These are phyloP conservation scores for Fusarium ramigenum DNA, from an alignment of 2,329 filamentous ascomycete species.

Conservation along the genomic window DNA sequence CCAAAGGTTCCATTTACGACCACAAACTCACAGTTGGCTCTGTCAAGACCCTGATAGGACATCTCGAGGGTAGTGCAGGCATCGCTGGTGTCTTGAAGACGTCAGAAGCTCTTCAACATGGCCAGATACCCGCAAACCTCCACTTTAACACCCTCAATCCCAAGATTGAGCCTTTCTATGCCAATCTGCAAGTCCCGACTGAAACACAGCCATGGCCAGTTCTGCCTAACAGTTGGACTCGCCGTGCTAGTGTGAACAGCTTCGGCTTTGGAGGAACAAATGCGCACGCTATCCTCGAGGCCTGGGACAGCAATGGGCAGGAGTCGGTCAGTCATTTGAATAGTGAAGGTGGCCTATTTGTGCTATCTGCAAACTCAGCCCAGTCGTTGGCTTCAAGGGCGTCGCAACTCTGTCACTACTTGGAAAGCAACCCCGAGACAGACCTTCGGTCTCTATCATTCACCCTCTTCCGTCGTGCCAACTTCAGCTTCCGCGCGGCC, in stretches of 20 bases:
- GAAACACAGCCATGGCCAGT: constrained; percentile 40
- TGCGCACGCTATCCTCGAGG: constrained; percentile 41
- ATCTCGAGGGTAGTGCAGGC: constrained; percentile 1
- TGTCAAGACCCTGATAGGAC: constrained; percentile 11
- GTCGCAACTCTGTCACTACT: background rate
- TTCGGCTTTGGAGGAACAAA: constrained; percentile 54
- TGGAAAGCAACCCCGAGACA: background rate
- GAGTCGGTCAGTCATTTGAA: background rate
- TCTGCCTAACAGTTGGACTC: background rate
- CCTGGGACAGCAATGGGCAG: background rate
- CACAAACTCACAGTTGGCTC: background rate
- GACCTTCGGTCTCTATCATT: background rate
- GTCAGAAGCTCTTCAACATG: background rate
- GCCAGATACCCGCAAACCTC: background rate
- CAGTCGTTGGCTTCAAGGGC: background rate
- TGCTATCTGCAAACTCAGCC: background rate
- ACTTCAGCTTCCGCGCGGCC: background rate
- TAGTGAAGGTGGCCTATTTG: background rate
- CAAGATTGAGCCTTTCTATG: background rate
- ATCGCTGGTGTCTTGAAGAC: background rate
- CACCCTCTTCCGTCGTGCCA: background rate
- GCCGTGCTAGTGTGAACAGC: constrained; percentile 46
- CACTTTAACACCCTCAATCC: constrained; percentile 41
- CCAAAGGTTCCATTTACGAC: background rate
- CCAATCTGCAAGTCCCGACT: constrained; percentile 35